Conservation (phyloP, 345 rosid species). For the Firmiana major region DNA sequence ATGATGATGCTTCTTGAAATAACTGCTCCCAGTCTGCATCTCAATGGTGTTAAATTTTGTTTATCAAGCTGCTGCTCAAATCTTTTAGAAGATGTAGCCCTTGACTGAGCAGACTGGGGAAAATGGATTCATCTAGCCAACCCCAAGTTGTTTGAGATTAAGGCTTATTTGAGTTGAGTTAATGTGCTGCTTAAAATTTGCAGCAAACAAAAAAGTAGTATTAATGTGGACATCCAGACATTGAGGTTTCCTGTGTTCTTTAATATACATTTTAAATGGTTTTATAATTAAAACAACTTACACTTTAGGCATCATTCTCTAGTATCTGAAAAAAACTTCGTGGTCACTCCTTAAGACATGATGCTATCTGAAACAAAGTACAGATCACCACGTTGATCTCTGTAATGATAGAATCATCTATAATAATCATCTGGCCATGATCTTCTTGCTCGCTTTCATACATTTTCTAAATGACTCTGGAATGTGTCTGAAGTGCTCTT, state of each 20-base stretch:
- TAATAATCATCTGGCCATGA: not conserved
- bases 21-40: not conserved
- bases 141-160: not conserved
- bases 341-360: not conserved
- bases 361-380: slow-evolving; percentile 1
- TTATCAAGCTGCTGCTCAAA: not conserved
- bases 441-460: not conserved
- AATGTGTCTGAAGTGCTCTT: not conserved
- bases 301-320: not conserved
- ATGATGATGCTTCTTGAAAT: not conserved
- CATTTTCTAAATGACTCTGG: not conserved
- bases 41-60: not conserved
- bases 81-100: not conserved
- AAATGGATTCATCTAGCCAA: not conserved
- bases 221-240: not conserved
- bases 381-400: not conserved
- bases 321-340: not conserved
- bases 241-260: not conserved
- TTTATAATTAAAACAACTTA: not conserved
- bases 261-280: not conserved
- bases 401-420: not conserved
- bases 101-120: not conserved
- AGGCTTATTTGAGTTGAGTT: not conserved
- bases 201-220: not conserved
- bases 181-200: not conserved